These are phyloP conservation scores for Vanrija pseudolonga DNA, from an alignment of 1,284 basidiomycete species.

Conservation along the genomic window DNA sequence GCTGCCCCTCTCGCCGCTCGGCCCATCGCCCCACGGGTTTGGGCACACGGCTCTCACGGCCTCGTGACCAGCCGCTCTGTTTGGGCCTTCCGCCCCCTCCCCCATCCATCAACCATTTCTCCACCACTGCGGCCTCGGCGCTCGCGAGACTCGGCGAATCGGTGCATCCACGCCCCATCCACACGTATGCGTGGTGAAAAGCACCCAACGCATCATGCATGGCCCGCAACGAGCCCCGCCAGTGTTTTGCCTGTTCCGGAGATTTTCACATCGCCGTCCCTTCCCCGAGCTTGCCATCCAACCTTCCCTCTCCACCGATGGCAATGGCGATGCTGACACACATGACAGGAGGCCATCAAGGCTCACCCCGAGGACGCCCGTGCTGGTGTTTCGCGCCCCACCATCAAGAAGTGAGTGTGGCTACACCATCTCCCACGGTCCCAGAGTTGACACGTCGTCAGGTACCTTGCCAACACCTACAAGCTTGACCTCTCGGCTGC, in stretches of 20 bases:
- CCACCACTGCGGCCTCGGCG: background rate
- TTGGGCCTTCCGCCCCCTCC: background rate
- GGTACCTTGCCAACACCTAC: constrained; percentile 74
- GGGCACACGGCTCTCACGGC: background rate
- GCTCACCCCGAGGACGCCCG: constrained; percentile 73
- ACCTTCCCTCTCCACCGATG: background rate
- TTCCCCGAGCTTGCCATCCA: background rate
- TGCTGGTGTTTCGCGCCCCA: constrained; percentile 78
- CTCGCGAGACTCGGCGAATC: background rate
- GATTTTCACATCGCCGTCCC: constrained; percentile 9
- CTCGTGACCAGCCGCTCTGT: background rate
- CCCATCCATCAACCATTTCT: background rate
- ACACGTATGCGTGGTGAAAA: background rate
- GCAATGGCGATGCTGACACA: background rate
- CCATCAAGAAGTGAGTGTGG: constrained; percentile 78
- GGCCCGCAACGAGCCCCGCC: background rate
- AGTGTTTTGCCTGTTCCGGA: constrained; percentile 32
- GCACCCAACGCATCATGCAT: constrained; percentile 8
- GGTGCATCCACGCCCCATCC: background rate
- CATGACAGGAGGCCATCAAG: constrained; percentile 66
- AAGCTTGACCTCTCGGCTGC: constrained; percentile 67
- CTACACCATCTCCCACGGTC: constrained; percentile 18
- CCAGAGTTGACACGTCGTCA: constrained; percentile 20
- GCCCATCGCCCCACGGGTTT: too few relatives aligned
- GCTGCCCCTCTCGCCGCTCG: too few relatives aligned